Evolutionary conservation across 148 eudicot genomes (phyloP), one percentile per base, ranked within the genome.

Genomic region (Rhododendron molle): DNA sequence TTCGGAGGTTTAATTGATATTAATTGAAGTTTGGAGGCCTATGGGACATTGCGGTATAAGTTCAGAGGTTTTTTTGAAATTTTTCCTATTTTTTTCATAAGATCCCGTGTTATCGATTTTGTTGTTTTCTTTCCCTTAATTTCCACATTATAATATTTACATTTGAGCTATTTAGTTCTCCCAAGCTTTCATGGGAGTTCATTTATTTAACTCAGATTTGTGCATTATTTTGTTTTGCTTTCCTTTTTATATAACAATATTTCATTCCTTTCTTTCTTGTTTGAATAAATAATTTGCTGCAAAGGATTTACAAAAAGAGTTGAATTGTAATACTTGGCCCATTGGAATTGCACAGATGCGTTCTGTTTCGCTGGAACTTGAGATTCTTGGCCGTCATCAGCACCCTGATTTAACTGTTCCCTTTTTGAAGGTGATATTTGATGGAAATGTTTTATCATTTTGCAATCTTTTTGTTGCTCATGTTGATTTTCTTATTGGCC

Each of bases 341-440:
- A 52, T 74, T 79, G 32, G 58, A 62, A 81, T 65, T 88, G 36
- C 88, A 58, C 90, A 96, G 99, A 95, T 96, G 99, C 93, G 92
- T 43, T 89, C 93, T 73, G 97, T 96, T 78, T 94, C 98, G 0
- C 60, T 88, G 92, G 99, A 95, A 85, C 95, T 96, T 87, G 99
- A 96, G 88, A 92, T 96, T 88, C 96, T 96, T 89, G 96, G 98
- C 83, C 92, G 98, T 89, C 97, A 92, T 89, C 98, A 90, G 21
- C 99, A 96, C 77, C 97, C 98, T 2, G 93, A 95, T 89, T 89
- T 96, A 78, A 96, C 97, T n/a, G 86, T 94, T 80, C 92, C 96
- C 36, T 96, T 95, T 90, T 85, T 96, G 85, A 96, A 94, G 98
- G 88, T 86, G 50, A 82, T 74, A 56, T 43, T 82, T 65, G 36